These are phyloP conservation scores for Rhizoclosmatium sp. DNA, from an alignment of 192 early-diverging fungal species.

Conservation along the genomic window DNA sequence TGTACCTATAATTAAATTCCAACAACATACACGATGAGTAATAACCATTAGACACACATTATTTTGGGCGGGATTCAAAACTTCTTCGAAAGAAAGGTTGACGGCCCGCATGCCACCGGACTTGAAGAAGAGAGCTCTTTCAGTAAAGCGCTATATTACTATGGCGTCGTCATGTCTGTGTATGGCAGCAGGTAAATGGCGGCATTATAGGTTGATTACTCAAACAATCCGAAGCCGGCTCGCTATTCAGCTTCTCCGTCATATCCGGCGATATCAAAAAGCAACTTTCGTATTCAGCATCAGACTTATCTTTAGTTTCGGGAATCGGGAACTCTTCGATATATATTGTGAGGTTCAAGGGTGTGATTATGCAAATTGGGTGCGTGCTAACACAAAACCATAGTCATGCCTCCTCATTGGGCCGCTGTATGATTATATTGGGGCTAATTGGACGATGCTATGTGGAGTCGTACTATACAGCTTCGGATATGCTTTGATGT, in stretches of 20 bases:
- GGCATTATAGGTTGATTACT: too few relatives aligned
- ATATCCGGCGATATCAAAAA: not conserved
- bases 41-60: too few relatives aligned
- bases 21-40: too few relatives aligned
- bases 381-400: not conserved
- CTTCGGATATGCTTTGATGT: constrained; percentile 39
- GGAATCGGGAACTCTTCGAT: constrained; percentile 36
- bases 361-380: not conserved
- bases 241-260: constrained; percentile 5
- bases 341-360: constrained; percentile 28
- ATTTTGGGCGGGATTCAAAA: too few relatives aligned
- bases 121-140: too few relatives aligned
- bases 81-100: too few relatives aligned
- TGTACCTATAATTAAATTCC: too few relatives aligned
- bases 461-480: constrained; percentile 10
- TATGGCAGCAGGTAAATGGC: too few relatives aligned
- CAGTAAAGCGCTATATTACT: too few relatives aligned
- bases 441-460: constrained; percentile 31
- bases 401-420: constrained; percentile 40
- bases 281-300: constrained; percentile 2
- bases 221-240: not conserved
- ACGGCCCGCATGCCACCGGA: too few relatives aligned
- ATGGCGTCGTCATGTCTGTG: too few relatives aligned
- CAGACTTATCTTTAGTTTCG: constrained; percentile 40
- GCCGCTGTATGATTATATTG: constrained; percentile 42